Conservation (phyloP, 1,139 yeast genomes). For the Debaryomyces robertsiae region DNA sequence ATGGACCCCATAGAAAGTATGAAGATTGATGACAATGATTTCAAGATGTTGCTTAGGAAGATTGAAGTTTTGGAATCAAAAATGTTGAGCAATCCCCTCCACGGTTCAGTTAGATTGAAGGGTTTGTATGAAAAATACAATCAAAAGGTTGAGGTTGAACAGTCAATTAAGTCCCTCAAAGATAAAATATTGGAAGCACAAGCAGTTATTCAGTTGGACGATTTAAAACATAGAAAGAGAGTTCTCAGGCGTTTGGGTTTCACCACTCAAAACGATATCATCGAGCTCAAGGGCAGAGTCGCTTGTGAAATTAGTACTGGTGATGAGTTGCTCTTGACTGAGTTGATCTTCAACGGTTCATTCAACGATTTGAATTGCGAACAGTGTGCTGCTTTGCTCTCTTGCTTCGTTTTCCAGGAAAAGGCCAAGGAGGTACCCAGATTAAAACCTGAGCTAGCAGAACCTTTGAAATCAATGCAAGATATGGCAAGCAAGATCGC, state of each 20-base stretch:
- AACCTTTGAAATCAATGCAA: conserved; percentile 82
- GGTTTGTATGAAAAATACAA: conserved; percentile 67
- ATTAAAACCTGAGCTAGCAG: conserved; percentile 82
- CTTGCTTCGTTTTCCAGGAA: conserved; percentile 97
- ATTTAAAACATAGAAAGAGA: conserved; percentile 86
- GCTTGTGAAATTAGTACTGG: conserved; percentile 98
- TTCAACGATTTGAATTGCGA: conserved; percentile 86
- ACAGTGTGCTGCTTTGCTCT: conserved; percentile 87
- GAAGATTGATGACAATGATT: conserved; percentile 85
- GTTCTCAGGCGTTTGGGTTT: conserved; percentile 83
- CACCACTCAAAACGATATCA: conserved; percentile 79
- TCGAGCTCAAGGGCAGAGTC: conserved; percentile 90
- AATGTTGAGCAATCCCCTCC: conserved; percentile 67
- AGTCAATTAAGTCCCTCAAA: conserved; percentile 61
- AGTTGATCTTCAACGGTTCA: conserved; percentile 90
- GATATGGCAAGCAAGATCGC: conserved; percentile 92
- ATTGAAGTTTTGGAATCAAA: conserved; percentile 81
- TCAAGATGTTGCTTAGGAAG: conserved; percentile 68
- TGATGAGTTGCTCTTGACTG: conserved; percentile 86
- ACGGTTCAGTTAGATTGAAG: conserved; percentile 61
- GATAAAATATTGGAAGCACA: conserved; percentile 79
- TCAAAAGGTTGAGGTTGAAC: conserved; percentile 61
- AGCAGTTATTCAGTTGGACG: conserved; percentile 91
- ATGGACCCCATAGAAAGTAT: conserved; percentile 90
- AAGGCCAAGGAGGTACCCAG: conserved; percentile 87